These are phyloP conservation scores for Nicotiana tabacum DNA, from an alignment of 257 asterid species.

Conservation along the genomic window DNA sequence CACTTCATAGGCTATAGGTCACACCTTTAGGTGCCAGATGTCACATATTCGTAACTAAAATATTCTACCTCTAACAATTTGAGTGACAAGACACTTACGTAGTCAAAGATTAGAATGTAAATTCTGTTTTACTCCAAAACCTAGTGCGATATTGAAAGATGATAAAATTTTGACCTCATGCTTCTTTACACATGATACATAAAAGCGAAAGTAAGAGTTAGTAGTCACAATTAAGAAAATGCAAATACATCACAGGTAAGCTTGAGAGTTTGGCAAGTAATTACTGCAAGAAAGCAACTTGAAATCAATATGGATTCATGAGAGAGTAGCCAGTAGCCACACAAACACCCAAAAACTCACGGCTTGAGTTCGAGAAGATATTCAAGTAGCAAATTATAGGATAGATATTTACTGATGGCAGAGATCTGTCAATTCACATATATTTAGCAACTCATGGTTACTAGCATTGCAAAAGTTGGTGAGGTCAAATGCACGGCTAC, in stretches of 20 bases:
- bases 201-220: not conserved
- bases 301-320: not conserved
- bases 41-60: not conserved
- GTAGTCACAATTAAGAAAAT: not conserved
- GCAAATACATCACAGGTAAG: not conserved
- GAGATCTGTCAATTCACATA: not conserved
- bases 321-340: constrained; percentile 6
- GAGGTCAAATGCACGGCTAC: not conserved
- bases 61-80: not conserved
- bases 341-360: not conserved
- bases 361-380: not conserved
- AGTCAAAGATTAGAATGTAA: not conserved
- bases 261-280: not conserved
- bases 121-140: not conserved
- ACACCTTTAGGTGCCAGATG: not conserved
- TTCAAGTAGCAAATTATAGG: not conserved
- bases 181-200: not conserved
- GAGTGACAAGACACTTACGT: not conserved
- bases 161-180: not conserved
- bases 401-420: not conserved
- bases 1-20: too few relatives aligned
- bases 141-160: not conserved
- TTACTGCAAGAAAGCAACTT: constrained; percentile 3
- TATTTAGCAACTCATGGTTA: not conserved
- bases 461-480: not conserved